Evolutionary conservation across 75 land plant species (phyloP), one percentile per base, ranked within the genome.

Genomic region (Sequoiadendron giganteum): DNA sequence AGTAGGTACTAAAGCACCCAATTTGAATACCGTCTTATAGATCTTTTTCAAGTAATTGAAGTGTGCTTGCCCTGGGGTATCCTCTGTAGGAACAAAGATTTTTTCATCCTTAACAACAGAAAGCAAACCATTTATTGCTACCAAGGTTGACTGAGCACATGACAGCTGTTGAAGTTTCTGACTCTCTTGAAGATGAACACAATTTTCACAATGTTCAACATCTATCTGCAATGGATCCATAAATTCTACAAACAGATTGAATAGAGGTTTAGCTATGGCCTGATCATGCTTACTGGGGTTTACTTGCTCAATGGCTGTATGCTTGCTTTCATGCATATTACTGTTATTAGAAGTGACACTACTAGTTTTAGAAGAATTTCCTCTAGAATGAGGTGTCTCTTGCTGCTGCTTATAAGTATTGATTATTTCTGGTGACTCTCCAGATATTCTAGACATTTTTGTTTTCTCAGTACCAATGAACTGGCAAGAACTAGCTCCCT

Each of bases 11-110:
- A 85, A 72, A 47, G 80, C 52, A 58, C 95, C 90, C 86, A 93
- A 89, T 36, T 88, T 87, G 80, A 92, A 58, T 2, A 94, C 34
- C 21, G 79, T 86, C 84, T 89, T 88, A 86, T 86, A 91, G 54
- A 91, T 85, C 85, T 85, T 88, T 88, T 94, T 90, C 84, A 97
- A 84, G 82, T 92, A 97, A 76, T 93, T 93, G 54, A 88, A 85
- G 79, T 94, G 92, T 14, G 93, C 89, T 58, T 89, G 92, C 65
- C 88, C 91, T 21, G 88, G 76, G 5, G 91, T 91, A 88, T 96
- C 99, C 86, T 95, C 96, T 55, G 94, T 92, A 68, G 93, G 87
- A 75, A 90, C 18, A 91, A 96, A 97, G 3, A 96, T 68, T 55
- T 90, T 92, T 15, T 93, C 95, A 56, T 92, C 85, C 89, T 89